These are phyloP conservation scores for Pythium brassicae DNA, from an alignment of 352 stramenopile genomes.

Conservation along the genomic window DNA sequence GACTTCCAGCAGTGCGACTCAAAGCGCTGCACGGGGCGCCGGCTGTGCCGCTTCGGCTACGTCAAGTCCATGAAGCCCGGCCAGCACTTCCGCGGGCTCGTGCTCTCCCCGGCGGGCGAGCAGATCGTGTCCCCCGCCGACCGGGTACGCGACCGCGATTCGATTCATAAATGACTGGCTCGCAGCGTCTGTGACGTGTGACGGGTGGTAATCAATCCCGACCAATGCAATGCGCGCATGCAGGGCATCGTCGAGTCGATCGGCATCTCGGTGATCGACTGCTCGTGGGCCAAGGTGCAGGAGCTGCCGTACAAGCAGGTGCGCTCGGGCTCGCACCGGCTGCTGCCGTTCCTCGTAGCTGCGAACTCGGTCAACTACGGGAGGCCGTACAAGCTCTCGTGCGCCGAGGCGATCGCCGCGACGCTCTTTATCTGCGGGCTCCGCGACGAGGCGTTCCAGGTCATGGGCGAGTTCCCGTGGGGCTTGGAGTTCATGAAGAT, in stretches of 20 bases:
- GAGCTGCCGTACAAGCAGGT: conserved; percentile 96
- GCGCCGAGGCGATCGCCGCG: conserved; percentile 95
- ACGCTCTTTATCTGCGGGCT: conserved; percentile 97
- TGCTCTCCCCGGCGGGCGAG: conserved; percentile 91
- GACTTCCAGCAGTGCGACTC: conserved; percentile 95
- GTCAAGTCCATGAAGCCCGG: conserved; percentile 92
- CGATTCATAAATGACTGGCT: background rate
- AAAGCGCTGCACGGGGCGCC: conserved; percentile 92
- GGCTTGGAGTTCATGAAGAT: conserved; percentile 93
- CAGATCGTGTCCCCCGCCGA: conserved; percentile 90
- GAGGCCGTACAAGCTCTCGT: conserved; percentile 93
- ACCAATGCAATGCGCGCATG: background rate
- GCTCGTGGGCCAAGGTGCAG: conserved; percentile 95
- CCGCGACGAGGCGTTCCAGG: conserved; percentile 79
- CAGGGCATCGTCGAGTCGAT: conserved; percentile 65
- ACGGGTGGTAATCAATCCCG: background rate
- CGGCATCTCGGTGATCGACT: conserved; percentile 96
- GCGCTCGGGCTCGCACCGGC: conserved; percentile 90
- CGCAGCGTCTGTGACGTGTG: background rate
- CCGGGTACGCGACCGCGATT: conserved; percentile 18
- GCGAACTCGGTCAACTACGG: conserved; percentile 99
- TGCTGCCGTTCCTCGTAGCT: conserved; percentile 97
- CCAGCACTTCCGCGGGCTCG: conserved; percentile 91
- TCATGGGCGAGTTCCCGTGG: conserved; percentile 94
- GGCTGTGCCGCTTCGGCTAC: conserved; percentile 89